Evolutionary conservation across 495 filamentous ascomycete species (phyloP).

Genomic region (Hypomontagnella submonticulosa): DNA sequence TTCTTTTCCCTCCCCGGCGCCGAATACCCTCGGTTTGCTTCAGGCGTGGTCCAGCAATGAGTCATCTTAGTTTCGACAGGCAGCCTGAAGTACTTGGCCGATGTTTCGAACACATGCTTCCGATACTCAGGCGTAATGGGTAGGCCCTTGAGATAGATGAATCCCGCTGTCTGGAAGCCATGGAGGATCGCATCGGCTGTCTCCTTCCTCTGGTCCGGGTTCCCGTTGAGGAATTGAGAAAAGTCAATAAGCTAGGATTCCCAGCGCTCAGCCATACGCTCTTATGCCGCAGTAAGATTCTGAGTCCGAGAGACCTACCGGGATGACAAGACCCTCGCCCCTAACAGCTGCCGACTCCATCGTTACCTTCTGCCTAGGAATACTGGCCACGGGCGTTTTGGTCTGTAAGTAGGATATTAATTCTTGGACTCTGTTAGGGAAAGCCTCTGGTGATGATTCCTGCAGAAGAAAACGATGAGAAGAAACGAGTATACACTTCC

Average conservation of each 20-base stretch:
- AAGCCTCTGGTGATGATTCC: too few species aligned
- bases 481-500: too few species aligned
- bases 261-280: constrained; percentile 25
- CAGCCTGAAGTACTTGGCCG: constrained; percentile 80
- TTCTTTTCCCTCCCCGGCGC: constrained; percentile 82
- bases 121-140: constrained; percentile 71
- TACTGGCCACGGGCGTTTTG: neutral
- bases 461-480: too few species aligned
- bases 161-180: constrained; percentile 87
- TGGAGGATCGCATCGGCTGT: constrained; percentile 77
- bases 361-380: constrained; percentile 8
- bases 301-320: constrained; percentile 58
- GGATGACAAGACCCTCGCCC: constrained; percentile 74
- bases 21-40: constrained; percentile 83
- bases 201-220: constrained; percentile 67
- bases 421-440: too few species aligned
- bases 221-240: constrained; percentile 74
- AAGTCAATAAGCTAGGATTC: constrained; percentile 84
- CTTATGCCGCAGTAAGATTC: neutral
- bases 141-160: constrained; percentile 88
- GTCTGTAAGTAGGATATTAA: neutral
- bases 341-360: constrained; percentile 69
- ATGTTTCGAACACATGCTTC: constrained; percentile 72
- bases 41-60: constrained; percentile 75
- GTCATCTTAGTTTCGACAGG: constrained; percentile 75